These are phyloP conservation scores for Beauveria varroae DNA, from an alignment of 2,329 filamentous ascomycete genomes.

Conservation along the genomic window DNA sequence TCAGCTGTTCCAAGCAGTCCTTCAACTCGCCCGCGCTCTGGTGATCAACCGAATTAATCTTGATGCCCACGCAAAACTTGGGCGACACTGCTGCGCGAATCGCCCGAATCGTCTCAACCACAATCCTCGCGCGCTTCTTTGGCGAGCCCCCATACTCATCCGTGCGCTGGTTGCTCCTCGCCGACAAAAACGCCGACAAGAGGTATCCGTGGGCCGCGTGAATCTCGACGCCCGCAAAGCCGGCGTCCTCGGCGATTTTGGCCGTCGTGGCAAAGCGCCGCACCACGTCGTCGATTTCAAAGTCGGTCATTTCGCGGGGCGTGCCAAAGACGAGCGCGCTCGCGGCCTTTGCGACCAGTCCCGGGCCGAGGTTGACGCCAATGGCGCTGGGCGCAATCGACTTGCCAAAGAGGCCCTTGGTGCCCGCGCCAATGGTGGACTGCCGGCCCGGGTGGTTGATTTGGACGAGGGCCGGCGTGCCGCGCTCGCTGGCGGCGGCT, in stretches of 20 bases:
- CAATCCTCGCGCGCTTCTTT: constrained; percentile 39
- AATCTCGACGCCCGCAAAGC: constrained; percentile 37
- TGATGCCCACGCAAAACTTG: constrained; percentile 43
- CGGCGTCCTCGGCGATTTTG: constrained; percentile 36
- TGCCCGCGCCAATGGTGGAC: constrained; percentile 31
- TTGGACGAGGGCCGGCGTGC: constrained; percentile 35
- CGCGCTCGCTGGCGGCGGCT: constrained; percentile 20
- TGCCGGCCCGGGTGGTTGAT: constrained; percentile 42
- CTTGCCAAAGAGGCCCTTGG: constrained; percentile 28
- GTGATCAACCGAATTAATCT: constrained; percentile 52
- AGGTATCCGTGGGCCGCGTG: constrained; percentile 51
- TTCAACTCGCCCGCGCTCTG: constrained; percentile 36
- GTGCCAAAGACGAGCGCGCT: constrained; percentile 38
- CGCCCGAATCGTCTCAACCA: constrained; percentile 42
- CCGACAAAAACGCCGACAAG: constrained; percentile 46
- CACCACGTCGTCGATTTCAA: constrained; percentile 47
- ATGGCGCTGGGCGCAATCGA: constrained; percentile 37
- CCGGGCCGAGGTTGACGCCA: constrained; percentile 32
- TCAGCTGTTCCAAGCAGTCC: constrained; percentile 52
- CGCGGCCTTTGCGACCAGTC: constrained; percentile 25
- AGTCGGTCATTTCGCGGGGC: constrained; percentile 46
- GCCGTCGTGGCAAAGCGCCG: constrained; percentile 46
- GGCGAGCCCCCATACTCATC: constrained; percentile 49
- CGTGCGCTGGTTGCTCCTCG: constrained; percentile 41
- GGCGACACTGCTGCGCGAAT: constrained; percentile 29